These are phyloP conservation scores for Apiotrichum sp. DNA, from an alignment of 1,284 basidiomycete genomes.

Conservation along the genomic window DNA sequence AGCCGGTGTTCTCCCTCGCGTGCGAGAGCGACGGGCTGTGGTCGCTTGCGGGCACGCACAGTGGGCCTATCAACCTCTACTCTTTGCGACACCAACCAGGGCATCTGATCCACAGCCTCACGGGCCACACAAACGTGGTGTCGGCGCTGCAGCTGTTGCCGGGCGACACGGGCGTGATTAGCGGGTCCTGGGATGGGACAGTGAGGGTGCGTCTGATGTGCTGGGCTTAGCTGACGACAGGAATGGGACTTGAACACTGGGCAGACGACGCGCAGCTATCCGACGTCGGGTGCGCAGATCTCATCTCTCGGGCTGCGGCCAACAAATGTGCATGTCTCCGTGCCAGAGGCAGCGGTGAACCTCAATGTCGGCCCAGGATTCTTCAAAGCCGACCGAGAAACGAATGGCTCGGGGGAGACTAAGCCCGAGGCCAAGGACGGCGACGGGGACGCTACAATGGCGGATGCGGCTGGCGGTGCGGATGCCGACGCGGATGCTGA, in stretches of 20 bases:
- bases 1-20: constrained; percentile 77
- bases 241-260: constrained; percentile 98
- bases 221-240: constrained; percentile 49
- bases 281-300: constrained; percentile 79
- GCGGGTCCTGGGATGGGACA: constrained; percentile 91
- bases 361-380: constrained; percentile 34
- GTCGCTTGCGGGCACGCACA: constrained; percentile 77
- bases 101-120: constrained; percentile 64
- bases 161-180: constrained; percentile 77
- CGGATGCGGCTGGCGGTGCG: neutral
- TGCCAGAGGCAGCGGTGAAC: constrained; percentile 7
- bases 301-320: constrained; percentile 76
- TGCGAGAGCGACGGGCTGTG: constrained; percentile 87
- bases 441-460: constrained; percentile 2
- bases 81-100: constrained; percentile 91
- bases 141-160: constrained; percentile 76
- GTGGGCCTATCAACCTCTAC: constrained; percentile 81
- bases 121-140: constrained; percentile 67
- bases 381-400: constrained; percentile 22
- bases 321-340: neutral
- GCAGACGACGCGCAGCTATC: constrained; percentile 67
- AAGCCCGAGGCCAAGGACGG: constrained; percentile 1
- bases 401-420: constrained; percentile 40
- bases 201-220: constrained; percentile 60
- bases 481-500: constrained; percentile 15